These are phyloP conservation scores for Annulohypoxylon bovei DNA, from an alignment of 495 filamentous ascomycete genomes.

Conservation along the genomic window DNA sequence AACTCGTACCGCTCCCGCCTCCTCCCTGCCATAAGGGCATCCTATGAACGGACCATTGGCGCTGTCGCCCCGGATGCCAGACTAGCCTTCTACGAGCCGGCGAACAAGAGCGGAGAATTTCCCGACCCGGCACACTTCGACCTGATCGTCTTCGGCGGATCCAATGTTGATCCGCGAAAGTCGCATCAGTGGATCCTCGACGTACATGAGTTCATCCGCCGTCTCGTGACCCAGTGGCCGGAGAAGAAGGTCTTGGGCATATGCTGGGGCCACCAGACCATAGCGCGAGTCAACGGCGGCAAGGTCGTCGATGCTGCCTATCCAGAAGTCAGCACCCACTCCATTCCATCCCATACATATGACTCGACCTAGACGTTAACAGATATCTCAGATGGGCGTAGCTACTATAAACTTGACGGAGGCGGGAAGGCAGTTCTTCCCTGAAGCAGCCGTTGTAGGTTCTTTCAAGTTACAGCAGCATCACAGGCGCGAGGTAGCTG, in stretches of 20 bases:
- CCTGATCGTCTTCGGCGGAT: conserved; percentile 59
- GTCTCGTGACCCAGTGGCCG: conserved; percentile 49
- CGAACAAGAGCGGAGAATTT: conserved; percentile 48
- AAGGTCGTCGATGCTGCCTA: conserved; percentile 50
- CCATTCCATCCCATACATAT: not conserved
- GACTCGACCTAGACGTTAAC: not conserved
- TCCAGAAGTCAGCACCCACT: conserved; percentile 49
- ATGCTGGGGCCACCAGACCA: conserved; percentile 62
- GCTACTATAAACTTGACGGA: conserved; percentile 50
- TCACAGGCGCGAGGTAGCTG: conserved; percentile 54
- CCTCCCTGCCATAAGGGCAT: conserved; percentile 50
- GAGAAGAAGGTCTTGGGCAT: conserved; percentile 57
- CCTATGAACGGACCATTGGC: conserved; percentile 52
- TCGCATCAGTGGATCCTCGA: conserved; percentile 56
- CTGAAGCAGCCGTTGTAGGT: conserved; percentile 23
- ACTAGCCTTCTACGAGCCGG: conserved; percentile 55
- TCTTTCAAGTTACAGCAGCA: conserved; percentile 54
- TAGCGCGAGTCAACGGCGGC: conserved; percentile 54
- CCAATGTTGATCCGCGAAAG: conserved; percentile 58
- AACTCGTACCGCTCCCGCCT: conserved; percentile 56
- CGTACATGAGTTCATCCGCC: conserved; percentile 54
- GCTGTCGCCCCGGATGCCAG: conserved; percentile 42
- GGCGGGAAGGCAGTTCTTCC: conserved; percentile 52
- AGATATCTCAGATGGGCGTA: conserved; percentile 50
- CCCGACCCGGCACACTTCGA: conserved; percentile 58